Evolutionary conservation across 768 basidiomycete species (phyloP).

Genomic region (Mycena pura): DNA sequence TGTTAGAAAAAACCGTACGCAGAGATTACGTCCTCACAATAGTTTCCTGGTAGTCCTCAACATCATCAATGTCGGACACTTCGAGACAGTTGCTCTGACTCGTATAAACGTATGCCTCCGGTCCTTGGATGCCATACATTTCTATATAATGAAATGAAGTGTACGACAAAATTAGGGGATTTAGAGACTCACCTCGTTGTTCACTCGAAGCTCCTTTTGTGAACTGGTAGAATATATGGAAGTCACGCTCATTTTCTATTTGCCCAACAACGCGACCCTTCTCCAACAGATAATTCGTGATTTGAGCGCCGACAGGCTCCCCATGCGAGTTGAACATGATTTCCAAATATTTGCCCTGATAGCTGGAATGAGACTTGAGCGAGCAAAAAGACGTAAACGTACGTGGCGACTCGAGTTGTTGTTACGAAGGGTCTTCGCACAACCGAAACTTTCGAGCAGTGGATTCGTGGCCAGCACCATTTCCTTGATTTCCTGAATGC

Average conservation of each 20-base stretch:
- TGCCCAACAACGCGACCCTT: constrained; percentile 97
- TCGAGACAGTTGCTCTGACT: constrained; percentile 91
- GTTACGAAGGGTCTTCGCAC: constrained; percentile 97
- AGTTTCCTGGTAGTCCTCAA: constrained; percentile 86
- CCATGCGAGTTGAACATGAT: constrained; percentile 97
- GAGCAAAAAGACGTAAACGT: constrained; percentile 39
- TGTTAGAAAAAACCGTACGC: neutral
- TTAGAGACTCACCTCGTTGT: constrained; percentile 72
- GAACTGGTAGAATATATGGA: constrained; percentile 99
- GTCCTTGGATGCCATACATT: constrained; percentile 93
- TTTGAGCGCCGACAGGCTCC: constrained; percentile 96
- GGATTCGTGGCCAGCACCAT: constrained; percentile 99
- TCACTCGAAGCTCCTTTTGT: constrained; percentile 92
- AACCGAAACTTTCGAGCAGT: constrained; percentile 95
- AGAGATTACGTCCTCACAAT: constrained; percentile 58
- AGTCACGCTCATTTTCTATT: constrained; percentile 94
- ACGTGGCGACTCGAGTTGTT: constrained; percentile 99
- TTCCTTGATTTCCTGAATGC: constrained; percentile 98
- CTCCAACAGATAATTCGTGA: constrained; percentile 97
- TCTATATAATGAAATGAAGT: constrained; percentile 54
- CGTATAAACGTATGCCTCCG: constrained; percentile 94
- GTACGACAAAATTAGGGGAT: constrained; percentile 7
- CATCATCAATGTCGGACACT: constrained; percentile 91
- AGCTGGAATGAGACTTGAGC: constrained; percentile 20
- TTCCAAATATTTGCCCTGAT: constrained; percentile 96